Base-by-base conservation (phyloP, 202 grass and related monocot genomes). In the Brachypodium distachyon region DNA sequence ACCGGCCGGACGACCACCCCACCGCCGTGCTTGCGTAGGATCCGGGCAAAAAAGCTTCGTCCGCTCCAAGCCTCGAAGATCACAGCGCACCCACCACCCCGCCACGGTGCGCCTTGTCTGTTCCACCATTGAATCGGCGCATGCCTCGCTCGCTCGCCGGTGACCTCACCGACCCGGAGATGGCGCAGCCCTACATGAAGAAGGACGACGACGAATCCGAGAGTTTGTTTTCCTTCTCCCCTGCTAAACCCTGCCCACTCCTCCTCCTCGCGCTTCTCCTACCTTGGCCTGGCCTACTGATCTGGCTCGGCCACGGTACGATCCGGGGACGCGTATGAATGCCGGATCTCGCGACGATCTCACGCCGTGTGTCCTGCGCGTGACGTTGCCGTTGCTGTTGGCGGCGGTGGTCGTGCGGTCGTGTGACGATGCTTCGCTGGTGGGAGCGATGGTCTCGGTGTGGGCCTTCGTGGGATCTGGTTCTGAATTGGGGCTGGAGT, bases 141-240 rank as follows among this genome's bases (percentile, higher is more conserved):
- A 88, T 88, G 86, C 78, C 76, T 86, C 74, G 70, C 73, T 81
- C 78, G 11, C 75, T 89, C 67, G 81, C 61, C 72, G 83, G 81
- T 32, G 88, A 93, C 26, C 77, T 89, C 67, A 63, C 73, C 32
- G 78, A 44, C 38, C 82, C 85, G 70, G 82, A 72, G 52, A 93
- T 93, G 91, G 84, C 87, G 72, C 87, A 93, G 33, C 85, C 85
- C 52, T 87, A 85, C 82, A 82, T 88, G 78, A 93, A 93, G 82
- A 93, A 93, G 79, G 87, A 93, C 59, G 91, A 93, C 73, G 91
- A 93, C 70, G 87, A 93, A 26, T 80, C 76, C 22, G 87, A 93
- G 2, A 83, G 91, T 93, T 3, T 54, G 72, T 55, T 26, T n/a
- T 2, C 57, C 59, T 42, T 59, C n/a, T 29, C 14, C 53, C 18